Conservation (phyloP, 495 filamentous ascomycete genomes). For the Penicillium antarcticum region DNA sequence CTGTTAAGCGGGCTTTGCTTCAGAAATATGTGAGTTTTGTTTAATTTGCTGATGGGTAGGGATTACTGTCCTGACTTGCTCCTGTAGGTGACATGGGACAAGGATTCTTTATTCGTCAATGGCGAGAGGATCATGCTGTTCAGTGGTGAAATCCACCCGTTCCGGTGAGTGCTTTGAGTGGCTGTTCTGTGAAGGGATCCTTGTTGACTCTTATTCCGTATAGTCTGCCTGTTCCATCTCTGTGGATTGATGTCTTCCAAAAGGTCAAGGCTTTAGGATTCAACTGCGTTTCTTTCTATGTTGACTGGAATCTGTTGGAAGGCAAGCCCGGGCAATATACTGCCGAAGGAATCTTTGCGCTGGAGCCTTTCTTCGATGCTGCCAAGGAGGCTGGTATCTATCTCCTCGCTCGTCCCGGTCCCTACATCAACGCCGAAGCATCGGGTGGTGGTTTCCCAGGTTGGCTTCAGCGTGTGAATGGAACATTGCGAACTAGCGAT, state of each 20-base stretch:
- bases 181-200: neutral
- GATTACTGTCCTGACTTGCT: neutral
- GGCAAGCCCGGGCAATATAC: constrained; percentile 65
- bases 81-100: constrained; percentile 67
- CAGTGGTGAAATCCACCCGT: constrained; percentile 72
- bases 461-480: constrained; percentile 63
- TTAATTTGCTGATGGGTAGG: neutral
- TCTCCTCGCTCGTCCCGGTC: constrained; percentile 68
- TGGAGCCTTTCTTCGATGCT: constrained; percentile 70
- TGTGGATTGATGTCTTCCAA: constrained; percentile 74
- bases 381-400: constrained; percentile 69
- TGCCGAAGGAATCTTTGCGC: constrained; percentile 66
- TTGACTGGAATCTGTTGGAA: constrained; percentile 78
- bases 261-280: constrained; percentile 78
- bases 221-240: constrained; percentile 66
- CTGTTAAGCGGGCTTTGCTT: constrained; percentile 30
- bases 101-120: constrained; percentile 68
- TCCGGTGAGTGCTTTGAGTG: constrained; percentile 34
- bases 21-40: constrained; percentile 35
- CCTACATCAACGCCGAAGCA: constrained; percentile 66
- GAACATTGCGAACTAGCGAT: constrained; percentile 55
- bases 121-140: constrained; percentile 71
- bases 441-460: constrained; percentile 63
- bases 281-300: constrained; percentile 72
- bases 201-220: neutral